phyloP scores from a whole-genome alignment of 2,329 filamentous ascomycete species.

The Pestalotiopsis sp. region DNA sequence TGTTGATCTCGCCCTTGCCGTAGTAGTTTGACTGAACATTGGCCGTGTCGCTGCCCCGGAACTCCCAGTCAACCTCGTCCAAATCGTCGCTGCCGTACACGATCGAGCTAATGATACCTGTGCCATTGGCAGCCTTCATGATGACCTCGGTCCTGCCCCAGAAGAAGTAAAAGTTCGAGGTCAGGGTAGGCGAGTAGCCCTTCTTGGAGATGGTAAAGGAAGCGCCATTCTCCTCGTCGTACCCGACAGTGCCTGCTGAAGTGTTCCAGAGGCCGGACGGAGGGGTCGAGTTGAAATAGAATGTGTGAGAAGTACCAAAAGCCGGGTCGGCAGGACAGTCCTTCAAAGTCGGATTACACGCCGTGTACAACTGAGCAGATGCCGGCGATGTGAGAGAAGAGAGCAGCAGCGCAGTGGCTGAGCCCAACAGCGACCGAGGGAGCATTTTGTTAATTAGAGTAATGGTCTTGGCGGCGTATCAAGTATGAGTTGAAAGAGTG shows the following conservation, averaged over 20 bases:
- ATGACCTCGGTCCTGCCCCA: slow-evolving; percentile 78
- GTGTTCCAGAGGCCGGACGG: slow-evolving; percentile 67
- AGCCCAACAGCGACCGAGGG: slow-evolving; percentile 19
- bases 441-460: slow-evolving; percentile 16
- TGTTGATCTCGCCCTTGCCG: slow-evolving; percentile 70
- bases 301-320: slow-evolving; percentile 64
- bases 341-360: slow-evolving; percentile 75
- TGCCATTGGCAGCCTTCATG: slow-evolving; percentile 75
- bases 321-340: slow-evolving; percentile 74
- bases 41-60: slow-evolving; percentile 68
- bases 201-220: slow-evolving; percentile 71
- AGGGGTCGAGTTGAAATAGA: slow-evolving; percentile 66
- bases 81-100: slow-evolving; percentile 83
- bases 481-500: not conserved
- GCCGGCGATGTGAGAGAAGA: slow-evolving; percentile 46
- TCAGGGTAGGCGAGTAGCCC: slow-evolving; percentile 77
- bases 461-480: not conserved
- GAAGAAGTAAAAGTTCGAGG: slow-evolving; percentile 83
- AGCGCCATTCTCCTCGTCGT: slow-evolving; percentile 64
- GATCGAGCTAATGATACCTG: slow-evolving; percentile 79
- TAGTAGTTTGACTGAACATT: slow-evolving; percentile 76
- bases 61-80: slow-evolving; percentile 89
- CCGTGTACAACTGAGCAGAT: slow-evolving; percentile 73
- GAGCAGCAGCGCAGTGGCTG: slow-evolving; percentile 43
- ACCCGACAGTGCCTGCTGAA: slow-evolving; percentile 66